phyloP scores from a whole-genome alignment of 2,329 filamentous ascomycete genomes.

The Talaromyces marneffei region DNA sequence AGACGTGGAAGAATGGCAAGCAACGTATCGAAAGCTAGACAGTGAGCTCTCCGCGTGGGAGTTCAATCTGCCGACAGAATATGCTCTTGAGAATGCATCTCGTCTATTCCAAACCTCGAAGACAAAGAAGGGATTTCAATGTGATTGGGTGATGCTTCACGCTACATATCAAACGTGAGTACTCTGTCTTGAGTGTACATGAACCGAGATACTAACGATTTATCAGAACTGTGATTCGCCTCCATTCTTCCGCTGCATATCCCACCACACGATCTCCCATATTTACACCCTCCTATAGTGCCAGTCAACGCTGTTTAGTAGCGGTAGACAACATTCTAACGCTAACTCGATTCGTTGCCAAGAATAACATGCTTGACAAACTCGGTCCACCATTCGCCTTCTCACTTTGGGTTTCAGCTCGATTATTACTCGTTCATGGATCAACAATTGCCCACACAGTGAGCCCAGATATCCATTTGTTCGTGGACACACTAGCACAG shows the following conservation, averaged over 20 bases:
- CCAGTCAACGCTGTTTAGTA: constrained; percentile 72
- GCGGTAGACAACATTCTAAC: constrained; percentile 79
- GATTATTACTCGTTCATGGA: constrained; percentile 80
- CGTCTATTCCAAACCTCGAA: constrained; percentile 64
- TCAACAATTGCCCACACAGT: constrained; percentile 82
- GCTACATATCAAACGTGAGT: constrained; percentile 77
- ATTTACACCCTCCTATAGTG: constrained; percentile 82
- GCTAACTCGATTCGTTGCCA: constrained; percentile 70
- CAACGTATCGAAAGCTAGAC: constrained; percentile 78
- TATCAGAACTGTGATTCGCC: constrained; percentile 68
- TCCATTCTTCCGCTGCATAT: constrained; percentile 89
- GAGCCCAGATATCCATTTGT: constrained; percentile 70
- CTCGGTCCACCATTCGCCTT: constrained; percentile 89
- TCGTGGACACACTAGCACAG: constrained; percentile 73
- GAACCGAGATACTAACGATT: neutral
- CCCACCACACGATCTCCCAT: constrained; percentile 82
- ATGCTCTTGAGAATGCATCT: constrained; percentile 66
- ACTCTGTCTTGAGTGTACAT: neutral
- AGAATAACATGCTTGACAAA: constrained; percentile 67
- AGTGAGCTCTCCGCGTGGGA: constrained; percentile 76
- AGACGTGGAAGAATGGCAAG: constrained; percentile 86
- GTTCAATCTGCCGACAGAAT: constrained; percentile 73
- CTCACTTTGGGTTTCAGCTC: constrained; percentile 84
- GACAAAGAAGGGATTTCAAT: constrained; percentile 64
- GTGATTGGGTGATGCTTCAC: constrained; percentile 86